phyloP scores from a whole-genome alignment of 73 alveolate genomes.

The Diophrys appendiculata region DNA sequence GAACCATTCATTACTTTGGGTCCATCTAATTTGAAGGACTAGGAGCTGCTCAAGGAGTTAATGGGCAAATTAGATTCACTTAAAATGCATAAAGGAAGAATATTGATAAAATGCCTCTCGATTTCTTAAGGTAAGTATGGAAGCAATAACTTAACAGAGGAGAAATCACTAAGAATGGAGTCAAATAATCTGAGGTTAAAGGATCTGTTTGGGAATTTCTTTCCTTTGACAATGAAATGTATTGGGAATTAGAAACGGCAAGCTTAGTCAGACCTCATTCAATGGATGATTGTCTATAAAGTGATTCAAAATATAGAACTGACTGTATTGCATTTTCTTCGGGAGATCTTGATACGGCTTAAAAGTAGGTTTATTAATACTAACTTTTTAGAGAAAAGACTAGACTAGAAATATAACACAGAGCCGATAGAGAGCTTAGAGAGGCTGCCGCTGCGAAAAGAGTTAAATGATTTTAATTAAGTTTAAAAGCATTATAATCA shows the following conservation, averaged over 20 bases:
- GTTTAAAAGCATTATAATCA: too few species aligned
- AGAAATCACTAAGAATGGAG: conserved; percentile 6
- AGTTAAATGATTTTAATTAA: too few species aligned
- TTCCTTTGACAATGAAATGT: conserved; percentile 15
- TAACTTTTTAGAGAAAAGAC: conserved; percentile 29
- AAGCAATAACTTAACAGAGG: too few species aligned
- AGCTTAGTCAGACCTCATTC: conserved; percentile 32
- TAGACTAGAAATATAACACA: conserved; percentile 45
- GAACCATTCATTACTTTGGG: conserved; percentile 31
- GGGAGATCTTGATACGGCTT: conserved; percentile 41
- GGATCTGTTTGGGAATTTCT: conserved; percentile 42
- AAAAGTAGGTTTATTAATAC: background rate
- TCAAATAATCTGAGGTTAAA: conserved; percentile 16
- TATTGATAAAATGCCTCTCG: background rate
- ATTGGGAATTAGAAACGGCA: conserved; percentile 53
- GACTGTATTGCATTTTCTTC: conserved; percentile 38
- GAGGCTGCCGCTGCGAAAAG: conserved; percentile 2
- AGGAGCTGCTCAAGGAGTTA: background rate
- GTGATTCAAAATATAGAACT: conserved; percentile 59
- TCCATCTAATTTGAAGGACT: conserved; percentile 11
- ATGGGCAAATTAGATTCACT: background rate
- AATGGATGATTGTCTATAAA: conserved; percentile 32
- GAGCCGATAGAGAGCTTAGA: conserved; percentile 53
- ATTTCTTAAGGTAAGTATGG: too few species aligned
- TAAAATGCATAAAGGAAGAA: background rate